A percentile compares a stretch with the other conserved stretches of the same genome.
Conservation (phyloP, 2,329 filamentous ascomycete species). For the Colletotrichum lupini region DNA sequence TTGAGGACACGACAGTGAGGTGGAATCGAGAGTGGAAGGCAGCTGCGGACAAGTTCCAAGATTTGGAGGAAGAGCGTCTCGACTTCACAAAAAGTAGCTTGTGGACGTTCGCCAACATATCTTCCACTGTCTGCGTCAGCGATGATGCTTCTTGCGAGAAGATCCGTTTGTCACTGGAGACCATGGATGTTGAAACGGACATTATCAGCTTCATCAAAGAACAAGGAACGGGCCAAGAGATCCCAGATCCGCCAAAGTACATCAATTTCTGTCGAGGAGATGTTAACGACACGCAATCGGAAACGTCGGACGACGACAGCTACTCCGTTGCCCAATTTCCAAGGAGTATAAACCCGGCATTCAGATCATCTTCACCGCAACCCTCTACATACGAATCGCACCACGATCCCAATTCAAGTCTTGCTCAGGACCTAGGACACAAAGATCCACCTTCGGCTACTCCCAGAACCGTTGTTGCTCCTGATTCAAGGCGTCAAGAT, state of each 20-base stretch:
- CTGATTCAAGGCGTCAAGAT: conserved; percentile 23
- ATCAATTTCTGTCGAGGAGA: conserved; percentile 99
- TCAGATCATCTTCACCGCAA: conserved; percentile 94
- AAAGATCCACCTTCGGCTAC: conserved; percentile 11
- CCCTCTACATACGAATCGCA: conserved; percentile 94
- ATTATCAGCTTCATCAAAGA: conserved; percentile 90
- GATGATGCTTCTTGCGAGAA: conserved; percentile 98
- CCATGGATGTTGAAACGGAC: conserved; percentile 97
- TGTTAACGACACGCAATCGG: conserved; percentile 81
- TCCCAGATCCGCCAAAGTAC: conserved; percentile 95
- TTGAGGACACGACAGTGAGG: conserved; percentile 93
- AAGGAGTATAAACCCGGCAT: conserved; percentile 93
- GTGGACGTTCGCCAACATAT: conserved; percentile 97
- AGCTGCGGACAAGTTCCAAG: conserved; percentile 98
- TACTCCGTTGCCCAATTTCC: conserved; percentile 98
- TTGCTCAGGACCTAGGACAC: conserved; percentile 74
- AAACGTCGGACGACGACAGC: conserved; percentile 84
- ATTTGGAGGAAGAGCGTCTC: conserved; percentile 94
- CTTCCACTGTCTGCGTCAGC: conserved; percentile 96
- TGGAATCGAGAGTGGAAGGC: conserved; percentile 99
- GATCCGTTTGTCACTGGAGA: conserved; percentile 90
- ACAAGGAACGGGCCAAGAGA: conserved; percentile 92
- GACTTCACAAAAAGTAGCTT: conserved; percentile 98
- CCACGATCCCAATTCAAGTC: conserved; percentile 82
- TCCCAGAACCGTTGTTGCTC: neutral